Evolutionary conservation across 345 rosid species (phyloP).

Genomic region (Lepidium sativum): DNA sequence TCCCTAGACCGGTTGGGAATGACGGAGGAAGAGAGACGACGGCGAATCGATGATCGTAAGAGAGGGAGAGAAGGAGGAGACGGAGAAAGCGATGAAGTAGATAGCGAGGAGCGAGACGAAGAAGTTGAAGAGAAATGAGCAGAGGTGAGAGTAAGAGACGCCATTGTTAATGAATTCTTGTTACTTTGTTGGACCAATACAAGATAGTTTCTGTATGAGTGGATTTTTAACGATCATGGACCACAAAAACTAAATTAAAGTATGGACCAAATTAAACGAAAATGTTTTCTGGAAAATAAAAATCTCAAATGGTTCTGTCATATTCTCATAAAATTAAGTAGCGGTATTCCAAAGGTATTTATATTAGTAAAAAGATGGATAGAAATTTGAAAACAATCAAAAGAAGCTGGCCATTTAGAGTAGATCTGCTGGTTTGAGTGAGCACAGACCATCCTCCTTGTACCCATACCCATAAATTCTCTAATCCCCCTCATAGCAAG

Average conservation of each 20-base stretch:
- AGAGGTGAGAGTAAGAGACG: conserved; percentile 23
- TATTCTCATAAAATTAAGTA: too few relatives aligned
- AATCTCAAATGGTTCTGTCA: background rate
- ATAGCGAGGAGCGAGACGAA: conserved; percentile 15
- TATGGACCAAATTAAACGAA: background rate
- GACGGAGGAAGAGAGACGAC: conserved; percentile 25
- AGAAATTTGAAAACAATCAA: too few relatives aligned
- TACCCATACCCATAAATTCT: too few relatives aligned
- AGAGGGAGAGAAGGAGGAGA: conserved; percentile 31
- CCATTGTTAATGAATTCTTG: conserved; percentile 6
- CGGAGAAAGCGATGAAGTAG: conserved; percentile 25
- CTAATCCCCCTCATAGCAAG: too few relatives aligned
- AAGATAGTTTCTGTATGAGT: background rate
- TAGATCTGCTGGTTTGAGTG: too few relatives aligned
- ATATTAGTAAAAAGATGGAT: too few relatives aligned
- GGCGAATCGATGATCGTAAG: conserved; percentile 7
- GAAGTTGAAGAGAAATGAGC: conserved; percentile 22
- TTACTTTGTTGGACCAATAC: background rate
- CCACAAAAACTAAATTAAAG: background rate
- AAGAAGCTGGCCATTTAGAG: too few relatives aligned
- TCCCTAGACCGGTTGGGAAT: conserved; percentile 4
- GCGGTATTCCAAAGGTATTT: too few relatives aligned
- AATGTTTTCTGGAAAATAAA: background rate
- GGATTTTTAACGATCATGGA: background rate
- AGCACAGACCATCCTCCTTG: too few relatives aligned